Evolutionary conservation across 352 stramenopile genomes (phyloP).

Genomic region (Hyphochytrium catenoides): DNA sequence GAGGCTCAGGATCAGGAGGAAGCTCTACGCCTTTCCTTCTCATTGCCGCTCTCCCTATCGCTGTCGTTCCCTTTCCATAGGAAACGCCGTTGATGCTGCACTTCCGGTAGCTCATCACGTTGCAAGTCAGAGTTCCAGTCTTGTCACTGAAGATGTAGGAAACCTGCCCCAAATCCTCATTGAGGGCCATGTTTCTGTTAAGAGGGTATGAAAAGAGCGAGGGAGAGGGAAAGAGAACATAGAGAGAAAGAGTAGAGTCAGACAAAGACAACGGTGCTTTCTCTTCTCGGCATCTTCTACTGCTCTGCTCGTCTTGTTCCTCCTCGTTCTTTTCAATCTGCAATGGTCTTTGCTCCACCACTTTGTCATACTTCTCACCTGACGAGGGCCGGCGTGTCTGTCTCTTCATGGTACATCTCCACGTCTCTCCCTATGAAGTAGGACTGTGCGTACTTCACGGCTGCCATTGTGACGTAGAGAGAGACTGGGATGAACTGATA

Average conservation of each 20-base stretch:
- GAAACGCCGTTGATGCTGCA: slow-evolving; percentile 68
- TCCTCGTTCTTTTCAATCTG: too few relatives aligned
- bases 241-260: too few relatives aligned
- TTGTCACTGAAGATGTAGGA: slow-evolving; percentile 72
- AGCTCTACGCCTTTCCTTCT: slow-evolving; percentile 29
- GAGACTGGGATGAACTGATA: slow-evolving; percentile 78
- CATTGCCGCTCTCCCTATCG: slow-evolving; percentile 33
- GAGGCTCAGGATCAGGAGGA: slow-evolving; percentile 21
- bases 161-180: slow-evolving; percentile 72
- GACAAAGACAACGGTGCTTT: too few relatives aligned
- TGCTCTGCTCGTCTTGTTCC: too few relatives aligned
- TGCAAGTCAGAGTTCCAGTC: slow-evolving; percentile 74
- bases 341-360: neutral
- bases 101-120: slow-evolving; percentile 83
- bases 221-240: too few relatives aligned
- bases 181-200: slow-evolving; percentile 67
- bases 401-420: slow-evolving; percentile 71
- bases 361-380: too few relatives aligned
- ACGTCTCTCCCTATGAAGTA: slow-evolving; percentile 60
- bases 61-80: slow-evolving; percentile 62
- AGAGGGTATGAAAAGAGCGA: too few relatives aligned
- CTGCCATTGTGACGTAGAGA: slow-evolving; percentile 75
- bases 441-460: slow-evolving; percentile 61
- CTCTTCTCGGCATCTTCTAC: too few relatives aligned
- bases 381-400: slow-evolving; percentile 55